Evolutionary conservation across 2,329 filamentous ascomycete genomes (phyloP), one percentile per base, ranked within the genome.

Genomic region (Curvularia verruculosa): DNA sequence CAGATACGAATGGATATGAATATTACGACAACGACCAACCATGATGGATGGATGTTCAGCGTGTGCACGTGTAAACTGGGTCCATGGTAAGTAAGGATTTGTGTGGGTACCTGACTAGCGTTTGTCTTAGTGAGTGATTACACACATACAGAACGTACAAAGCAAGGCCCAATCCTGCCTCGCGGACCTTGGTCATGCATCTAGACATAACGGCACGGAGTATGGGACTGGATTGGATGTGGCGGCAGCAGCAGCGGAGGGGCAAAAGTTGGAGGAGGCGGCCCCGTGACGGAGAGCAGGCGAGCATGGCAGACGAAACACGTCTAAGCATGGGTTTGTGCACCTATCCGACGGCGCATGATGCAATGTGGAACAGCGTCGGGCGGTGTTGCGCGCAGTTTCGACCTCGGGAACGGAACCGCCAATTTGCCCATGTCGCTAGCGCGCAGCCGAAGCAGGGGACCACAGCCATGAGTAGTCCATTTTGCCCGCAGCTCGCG

Each of bases 401-500:
- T 59, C 57, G 54, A 63, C 65, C 65, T 72, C 65, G 68, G 65
- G 59, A 64, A 51, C 48, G 65, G 59, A 64, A 51, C 48, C 55
- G 56, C 59, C 55, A 64, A 66, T 66, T 66, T 68, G 63, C 63
- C 66, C 65, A 67, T 53, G 9, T 56, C 54, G 52, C 54, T 66
- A 63, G 67, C 57, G 60, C 64, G 60, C 64, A 59, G 49, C 65
- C 58, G 61, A 59, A 55, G 63, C 58, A 58, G 54, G 65, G 65
- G 62, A 62, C 65, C 64, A 60, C 60, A 47, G 58, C 61, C 60
- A 44, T 54, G 56, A 66, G 60, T 60, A 53, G 58, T 61, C 63
- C 66, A 65, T 69, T 71, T 63, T 65, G 61, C 62, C 64, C 54
- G 63, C 52, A 51, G 57, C 61, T 63, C 65, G 61, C 50, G 54